Conservation (phyloP, 148 eudicot genomes). For the Vaccinium myrtillus region DNA sequence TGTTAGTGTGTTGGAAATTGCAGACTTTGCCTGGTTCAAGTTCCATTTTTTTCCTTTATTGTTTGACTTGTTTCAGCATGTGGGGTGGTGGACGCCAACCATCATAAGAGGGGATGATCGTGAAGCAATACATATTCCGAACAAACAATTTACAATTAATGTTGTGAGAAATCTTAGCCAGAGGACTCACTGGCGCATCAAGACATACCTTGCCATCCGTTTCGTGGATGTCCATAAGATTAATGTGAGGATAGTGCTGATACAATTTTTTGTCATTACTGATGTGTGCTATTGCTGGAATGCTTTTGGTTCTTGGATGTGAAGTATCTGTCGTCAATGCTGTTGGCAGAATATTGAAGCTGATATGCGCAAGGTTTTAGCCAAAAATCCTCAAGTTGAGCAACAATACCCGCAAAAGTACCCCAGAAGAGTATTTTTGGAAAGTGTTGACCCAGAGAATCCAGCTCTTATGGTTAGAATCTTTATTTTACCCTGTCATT, state of each 20-base stretch:
- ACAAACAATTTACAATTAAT: slow-evolving; percentile 74
- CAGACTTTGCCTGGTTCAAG: background rate
- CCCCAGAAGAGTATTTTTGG: slow-evolving; percentile 80
- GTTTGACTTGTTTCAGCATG: slow-evolving; percentile 42
- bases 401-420: slow-evolving; percentile 46
- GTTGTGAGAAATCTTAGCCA: slow-evolving; percentile 85
- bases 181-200: slow-evolving; percentile 90
- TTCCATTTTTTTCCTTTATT: background rate
- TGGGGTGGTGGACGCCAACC: slow-evolving; percentile 96
- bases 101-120: slow-evolving; percentile 90
- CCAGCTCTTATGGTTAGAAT: slow-evolving; percentile 70
- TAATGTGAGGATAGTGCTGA: slow-evolving; percentile 44
- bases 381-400: slow-evolving; percentile 86
- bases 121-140: slow-evolving; percentile 88
- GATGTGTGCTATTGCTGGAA: background rate
- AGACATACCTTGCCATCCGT: slow-evolving; percentile 75
- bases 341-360: slow-evolving; percentile 71
- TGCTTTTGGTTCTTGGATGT: slow-evolving; percentile 15
- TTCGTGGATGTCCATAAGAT: slow-evolving; percentile 77
- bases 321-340: background rate
- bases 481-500: background rate
- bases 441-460: slow-evolving; percentile 64
- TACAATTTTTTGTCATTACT: background rate
- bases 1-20: background rate
- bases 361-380: slow-evolving; percentile 91